These are phyloP conservation scores for Dysphania ambrosioides DNA, from an alignment of 148 eudicot species.

Conservation along the genomic window DNA sequence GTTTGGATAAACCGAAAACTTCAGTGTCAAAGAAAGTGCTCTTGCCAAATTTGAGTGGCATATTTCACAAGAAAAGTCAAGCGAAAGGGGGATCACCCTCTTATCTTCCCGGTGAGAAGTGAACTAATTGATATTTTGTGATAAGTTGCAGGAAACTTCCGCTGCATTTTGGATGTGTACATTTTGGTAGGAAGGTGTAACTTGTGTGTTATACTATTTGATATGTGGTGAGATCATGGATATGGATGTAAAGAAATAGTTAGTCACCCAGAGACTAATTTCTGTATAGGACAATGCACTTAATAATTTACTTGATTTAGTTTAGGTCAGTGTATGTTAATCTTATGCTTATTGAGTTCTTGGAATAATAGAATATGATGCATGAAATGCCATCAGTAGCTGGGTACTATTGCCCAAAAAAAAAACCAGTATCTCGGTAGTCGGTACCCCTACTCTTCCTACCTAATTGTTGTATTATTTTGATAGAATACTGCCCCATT, in stretches of 20 bases:
- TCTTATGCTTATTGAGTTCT: slow-evolving; percentile 5
- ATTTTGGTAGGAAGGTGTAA: slow-evolving; percentile 27
- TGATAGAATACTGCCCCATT: too few species aligned
- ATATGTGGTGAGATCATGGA: slow-evolving; percentile 19
- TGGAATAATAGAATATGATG: neutral
- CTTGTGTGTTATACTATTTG: slow-evolving; percentile 7
- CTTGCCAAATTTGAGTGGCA: slow-evolving; percentile 56
- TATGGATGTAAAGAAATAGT: neutral
- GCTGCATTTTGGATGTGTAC: slow-evolving; percentile 19
- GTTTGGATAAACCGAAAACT: slow-evolving; percentile 47
- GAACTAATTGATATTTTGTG: slow-evolving; percentile 4
- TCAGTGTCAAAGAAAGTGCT: slow-evolving; percentile 51
- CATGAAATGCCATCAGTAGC: slow-evolving; percentile 9
- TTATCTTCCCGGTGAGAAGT: slow-evolving; percentile 57
- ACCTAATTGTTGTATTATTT: too few species aligned
- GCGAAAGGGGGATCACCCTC: slow-evolving; percentile 62
- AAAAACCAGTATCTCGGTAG: too few species aligned
- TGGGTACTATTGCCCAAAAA: too few species aligned
- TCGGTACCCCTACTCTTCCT: too few species aligned
- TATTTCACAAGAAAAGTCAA: slow-evolving; percentile 63
- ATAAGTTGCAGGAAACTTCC: slow-evolving; percentile 2
- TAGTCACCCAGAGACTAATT: slow-evolving; percentile 9
- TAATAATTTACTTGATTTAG: slow-evolving; percentile 15
- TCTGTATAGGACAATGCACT: slow-evolving; percentile 23
- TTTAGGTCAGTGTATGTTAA: slow-evolving; percentile 2